Conservation (phyloP, 2,329 filamentous ascomycete genomes). For the Ceratocystis huliohia region DNA sequence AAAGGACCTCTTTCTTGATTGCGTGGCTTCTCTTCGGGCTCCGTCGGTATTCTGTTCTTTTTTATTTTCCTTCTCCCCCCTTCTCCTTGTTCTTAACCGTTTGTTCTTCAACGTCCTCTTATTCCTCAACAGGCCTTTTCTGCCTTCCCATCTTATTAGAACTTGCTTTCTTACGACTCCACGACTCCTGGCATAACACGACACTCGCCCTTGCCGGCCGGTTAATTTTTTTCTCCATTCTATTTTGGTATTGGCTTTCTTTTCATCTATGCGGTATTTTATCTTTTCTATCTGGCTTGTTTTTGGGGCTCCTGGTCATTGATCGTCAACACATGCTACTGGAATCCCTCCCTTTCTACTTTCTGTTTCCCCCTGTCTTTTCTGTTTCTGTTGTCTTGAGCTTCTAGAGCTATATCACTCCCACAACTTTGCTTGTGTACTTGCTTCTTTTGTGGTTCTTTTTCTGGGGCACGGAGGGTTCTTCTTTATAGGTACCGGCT, state of each 20-base stretch:
- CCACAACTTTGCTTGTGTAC: not conserved
- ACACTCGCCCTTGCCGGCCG: not conserved
- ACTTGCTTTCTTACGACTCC: not conserved
- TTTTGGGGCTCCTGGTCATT: conserved; percentile 3
- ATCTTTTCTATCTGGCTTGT: conserved; percentile 9
- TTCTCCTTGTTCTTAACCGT: not conserved
- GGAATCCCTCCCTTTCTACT: not conserved
- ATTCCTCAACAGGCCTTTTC: not conserved
- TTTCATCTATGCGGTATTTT: conserved; percentile 16
- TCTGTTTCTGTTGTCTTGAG: not conserved
- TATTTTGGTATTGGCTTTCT: conserved; percentile 7
- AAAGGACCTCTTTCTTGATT: not conserved
- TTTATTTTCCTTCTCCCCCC: not conserved
- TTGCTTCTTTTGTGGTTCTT: conserved; percentile 5
- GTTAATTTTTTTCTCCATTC: not conserved
- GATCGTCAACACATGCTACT: not conserved
- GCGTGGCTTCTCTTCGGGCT: not conserved
- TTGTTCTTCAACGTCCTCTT: not conserved
- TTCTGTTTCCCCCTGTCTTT: not conserved
- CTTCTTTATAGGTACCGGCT: not conserved
- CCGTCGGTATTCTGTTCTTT: not conserved
- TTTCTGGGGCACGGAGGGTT: not conserved
- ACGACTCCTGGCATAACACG: not conserved
- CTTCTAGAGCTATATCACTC: conserved; percentile 3
- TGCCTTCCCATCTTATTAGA: conserved; percentile 5